These are phyloP conservation scores for Myxozyma nipponensis DNA, from an alignment of 805 yeast genomes.

Conservation along the genomic window DNA sequence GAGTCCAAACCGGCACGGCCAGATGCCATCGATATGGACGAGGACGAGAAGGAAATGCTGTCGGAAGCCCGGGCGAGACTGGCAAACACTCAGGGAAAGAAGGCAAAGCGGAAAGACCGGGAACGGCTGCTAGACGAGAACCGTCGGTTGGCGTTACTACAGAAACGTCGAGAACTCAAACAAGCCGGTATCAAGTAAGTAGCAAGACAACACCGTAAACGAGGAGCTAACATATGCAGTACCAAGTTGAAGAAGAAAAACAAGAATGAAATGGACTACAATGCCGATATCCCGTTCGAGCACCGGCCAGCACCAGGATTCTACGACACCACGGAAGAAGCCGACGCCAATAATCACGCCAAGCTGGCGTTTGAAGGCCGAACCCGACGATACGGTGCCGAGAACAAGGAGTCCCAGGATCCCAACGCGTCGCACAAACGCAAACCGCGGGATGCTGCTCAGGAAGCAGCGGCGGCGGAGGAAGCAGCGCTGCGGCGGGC, in stretches of 20 bases:
- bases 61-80: conserved; percentile 92
- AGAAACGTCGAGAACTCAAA: conserved; percentile 74
- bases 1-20: conserved; percentile 79
- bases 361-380: conserved; percentile 43
- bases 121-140: conserved; percentile 81
- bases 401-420: conserved; percentile 26
- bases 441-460: conserved; percentile 14
- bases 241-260: conserved; percentile 43
- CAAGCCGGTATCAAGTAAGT: conserved; percentile 55
- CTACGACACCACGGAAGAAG: conserved; percentile 66
- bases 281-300: conserved; percentile 78
- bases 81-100: conserved; percentile 90
- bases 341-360: conserved; percentile 39
- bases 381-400: conserved; percentile 22
- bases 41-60: conserved; percentile 86
- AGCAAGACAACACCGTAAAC: conserved; percentile 36
- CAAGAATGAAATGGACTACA: conserved; percentile 70
- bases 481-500: conserved; percentile 29
- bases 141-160: conserved; percentile 66
- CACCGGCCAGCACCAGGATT: conserved; percentile 62
- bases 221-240: conserved; percentile 37
- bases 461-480: conserved; percentile 30
- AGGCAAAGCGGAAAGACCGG: conserved; percentile 84
- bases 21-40: conserved; percentile 73
- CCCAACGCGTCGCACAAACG: conserved; percentile 27